Base-by-base conservation (phyloP, 345 rosid species). In the Sonneratia caseolaris region DNA sequence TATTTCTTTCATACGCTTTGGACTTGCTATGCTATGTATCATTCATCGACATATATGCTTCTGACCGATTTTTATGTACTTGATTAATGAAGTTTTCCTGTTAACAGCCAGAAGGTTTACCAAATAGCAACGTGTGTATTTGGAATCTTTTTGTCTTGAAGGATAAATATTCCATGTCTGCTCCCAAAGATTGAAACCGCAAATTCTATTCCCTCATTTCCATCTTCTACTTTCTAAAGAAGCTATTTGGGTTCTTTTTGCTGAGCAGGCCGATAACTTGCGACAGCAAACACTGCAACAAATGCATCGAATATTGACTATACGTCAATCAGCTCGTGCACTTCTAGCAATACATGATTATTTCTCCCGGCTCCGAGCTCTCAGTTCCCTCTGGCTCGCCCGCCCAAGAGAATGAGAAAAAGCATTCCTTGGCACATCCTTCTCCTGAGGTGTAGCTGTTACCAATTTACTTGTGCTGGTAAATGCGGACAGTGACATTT, bases 311-410 rank as follows among this genome's bases (percentile, higher is more conserved):
- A 89, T 90, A 75, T 76, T 95, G 71, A 95, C 97, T 37, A 89
- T 90, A 5, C 92, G 97, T 5, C 99, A 95, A 78, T 87, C 94
- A 32, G 97, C 99, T 78, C 95, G 97, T 55, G 93, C 99, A 15
- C 86, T 92, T 66, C 97, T 95, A 49, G 97, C 97, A 3, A 92
- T 95, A 64, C 88, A 92, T 35, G 96, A 95, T 76, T 92, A 92
- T 80, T 89, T 93, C 76, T 88, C 90, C 22, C 81, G 98, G 71
- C 80, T 95, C 64, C 96, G 98, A 9, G 97, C 99, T 73, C 97
- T 95, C 80, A 92, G 99, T 76, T 92, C 98, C 70, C 88, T 95
- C 21, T 95, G 99, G 99, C 92, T 94, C 62, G 99, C 97, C 49
- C 86, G 97, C 53, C 99, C 99, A 57, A 80, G 88, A 82, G 99